Evolutionary conservation across 2,329 filamentous ascomycete genomes (phyloP), one percentile per base, ranked within the genome.

Genomic region (Colletotrichum cuscutae): DNA sequence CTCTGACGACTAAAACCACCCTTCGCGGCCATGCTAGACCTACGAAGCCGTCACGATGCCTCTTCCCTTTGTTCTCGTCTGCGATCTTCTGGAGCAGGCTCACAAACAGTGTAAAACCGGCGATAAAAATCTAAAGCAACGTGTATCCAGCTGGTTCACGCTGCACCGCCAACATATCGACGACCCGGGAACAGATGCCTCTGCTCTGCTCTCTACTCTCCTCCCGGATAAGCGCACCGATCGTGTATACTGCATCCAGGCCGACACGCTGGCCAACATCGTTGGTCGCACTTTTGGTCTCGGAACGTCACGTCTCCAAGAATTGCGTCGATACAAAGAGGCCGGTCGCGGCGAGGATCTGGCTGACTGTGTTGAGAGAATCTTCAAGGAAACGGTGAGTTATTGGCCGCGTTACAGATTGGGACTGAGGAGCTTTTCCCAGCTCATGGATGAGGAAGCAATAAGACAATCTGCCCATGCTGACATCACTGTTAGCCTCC

Each of bases 171-270:
- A 81, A 19, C 81, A 82, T 1, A 86, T 97, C 19, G 83, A 91
- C 78, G 84, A 86, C 0, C 82, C 89, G 8, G 85, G 88, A 32
- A 89, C 89, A 1, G 84, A 91, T 77, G 84, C 87, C 1, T 84
- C 89, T 1, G 92, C 93, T 2, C 83, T 98, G 1, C 84, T 97
- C 0, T 95, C 93, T 1, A 91, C 92, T 3, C 82, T 98, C 0
- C 88, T 97, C 0, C 94, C 95, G 0, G 92, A 95, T 74, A 91
- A 88, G 75, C 88, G 95, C 65, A 91, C 90, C 3, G 95, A 97
- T 78, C 89, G 94, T 32, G 93, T 96, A 2, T 97, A 95, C 79
- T 88, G 87, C 49, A 85, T 97, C 1, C 90, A 94, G 77, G 84
- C 89, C 6, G 79, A 83, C 9, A 86, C 84, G 0, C 85, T 98